These are phyloP conservation scores for Lactifluus echinatus DNA, from an alignment of 768 basidiomycete genomes.

Conservation along the genomic window DNA sequence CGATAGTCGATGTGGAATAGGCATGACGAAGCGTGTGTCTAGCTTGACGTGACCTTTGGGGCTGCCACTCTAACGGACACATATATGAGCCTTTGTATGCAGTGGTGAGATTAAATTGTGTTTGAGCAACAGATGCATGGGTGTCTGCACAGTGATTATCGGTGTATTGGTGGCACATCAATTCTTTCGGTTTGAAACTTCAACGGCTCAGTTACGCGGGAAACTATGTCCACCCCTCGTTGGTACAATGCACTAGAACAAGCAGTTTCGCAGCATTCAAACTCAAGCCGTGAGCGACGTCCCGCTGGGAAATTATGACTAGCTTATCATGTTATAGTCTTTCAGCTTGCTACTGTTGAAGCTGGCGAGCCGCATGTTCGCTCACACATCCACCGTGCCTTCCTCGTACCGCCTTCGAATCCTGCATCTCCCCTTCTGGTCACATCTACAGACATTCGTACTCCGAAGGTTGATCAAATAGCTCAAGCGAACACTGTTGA, in stretches of 20 bases:
- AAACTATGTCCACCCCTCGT: constrained; percentile 19
- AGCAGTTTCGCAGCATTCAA: constrained; percentile 23
- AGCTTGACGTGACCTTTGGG: no score
- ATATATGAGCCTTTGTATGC: no score
- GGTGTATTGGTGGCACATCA: no score
- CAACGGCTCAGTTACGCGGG: neutral
- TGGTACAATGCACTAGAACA: constrained; percentile 25
- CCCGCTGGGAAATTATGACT: no score
- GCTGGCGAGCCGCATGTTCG: constrained; percentile 49
- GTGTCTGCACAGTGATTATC: no score
- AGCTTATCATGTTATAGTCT: constrained; percentile 38
- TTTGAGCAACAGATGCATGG: no score
- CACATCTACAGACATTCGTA: constrained; percentile 62
- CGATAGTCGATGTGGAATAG: no score
- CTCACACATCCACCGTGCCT: constrained; percentile 51
- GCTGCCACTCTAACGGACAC: no score
- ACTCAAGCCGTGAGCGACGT: constrained; percentile 22
- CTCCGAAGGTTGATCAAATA: constrained; percentile 58
- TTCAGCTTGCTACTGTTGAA: constrained; percentile 50
- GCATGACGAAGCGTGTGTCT: no score
- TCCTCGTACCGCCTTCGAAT: constrained; percentile 36
- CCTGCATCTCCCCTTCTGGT: constrained; percentile 53
- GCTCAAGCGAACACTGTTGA: constrained; percentile 43
- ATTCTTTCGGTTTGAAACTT: no score
- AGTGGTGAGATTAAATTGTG: no score